These are phyloP conservation scores for Phytophthora fragariaefolia DNA, from an alignment of 352 stramenopile species.

Conservation along the genomic window DNA sequence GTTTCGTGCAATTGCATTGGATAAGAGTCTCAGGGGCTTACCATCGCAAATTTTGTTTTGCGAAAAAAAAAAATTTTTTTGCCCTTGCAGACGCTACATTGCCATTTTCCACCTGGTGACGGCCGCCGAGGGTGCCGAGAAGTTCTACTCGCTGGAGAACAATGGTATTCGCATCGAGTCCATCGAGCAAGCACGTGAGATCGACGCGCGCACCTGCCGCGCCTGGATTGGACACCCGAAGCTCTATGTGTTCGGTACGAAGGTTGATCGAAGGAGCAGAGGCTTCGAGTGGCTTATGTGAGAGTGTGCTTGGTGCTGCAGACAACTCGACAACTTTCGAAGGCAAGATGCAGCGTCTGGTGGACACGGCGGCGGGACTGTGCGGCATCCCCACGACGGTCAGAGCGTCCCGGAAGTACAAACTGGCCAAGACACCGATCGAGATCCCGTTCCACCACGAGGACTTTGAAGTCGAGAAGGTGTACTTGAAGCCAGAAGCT, in stretches of 20 bases:
- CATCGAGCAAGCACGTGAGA: constrained; percentile 87
- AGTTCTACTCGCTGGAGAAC: constrained; percentile 97
- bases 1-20: neutral
- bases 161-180: constrained; percentile 96
- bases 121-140: constrained; percentile 93
- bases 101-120: constrained; percentile 90
- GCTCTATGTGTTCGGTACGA: constrained; percentile 81
- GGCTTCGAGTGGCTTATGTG: constrained; percentile 6
- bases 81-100: constrained; percentile 74
- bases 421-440: constrained; percentile 54
- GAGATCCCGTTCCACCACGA: constrained; percentile 84
- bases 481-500: constrained; percentile 81
- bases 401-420: constrained; percentile 80
- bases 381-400: constrained; percentile 82
- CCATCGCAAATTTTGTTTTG: no score
- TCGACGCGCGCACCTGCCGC: constrained; percentile 84
- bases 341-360: constrained; percentile 88
- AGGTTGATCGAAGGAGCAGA: no score
- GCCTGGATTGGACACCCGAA: constrained; percentile 89
- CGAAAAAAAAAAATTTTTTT: no score
- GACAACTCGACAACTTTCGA: constrained; percentile 88
- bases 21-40: no score
- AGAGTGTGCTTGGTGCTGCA: constrained; percentile 28
- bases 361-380: constrained; percentile 74
- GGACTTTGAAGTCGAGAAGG: constrained; percentile 89